Conservation (phyloP, 768 basidiomycete species). For the Leccinum barrowsii region DNA sequence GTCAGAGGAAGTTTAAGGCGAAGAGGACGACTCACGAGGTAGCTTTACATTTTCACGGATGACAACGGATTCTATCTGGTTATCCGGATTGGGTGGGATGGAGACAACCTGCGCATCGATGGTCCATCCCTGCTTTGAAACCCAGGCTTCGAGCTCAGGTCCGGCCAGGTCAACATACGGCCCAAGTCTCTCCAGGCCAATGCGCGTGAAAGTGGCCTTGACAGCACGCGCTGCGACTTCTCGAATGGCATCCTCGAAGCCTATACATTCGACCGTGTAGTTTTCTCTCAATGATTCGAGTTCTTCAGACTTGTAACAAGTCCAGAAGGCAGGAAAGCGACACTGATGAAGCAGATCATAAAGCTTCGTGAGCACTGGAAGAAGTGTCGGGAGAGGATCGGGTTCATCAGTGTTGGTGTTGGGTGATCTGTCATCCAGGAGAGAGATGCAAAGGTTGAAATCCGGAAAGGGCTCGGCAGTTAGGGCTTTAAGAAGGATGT, state of each 20-base stretch:
- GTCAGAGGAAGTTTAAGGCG: not conserved
- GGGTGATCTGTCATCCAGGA: conserved; percentile 73
- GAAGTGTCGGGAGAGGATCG: conserved; percentile 70
- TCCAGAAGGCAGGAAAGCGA: conserved; percentile 87
- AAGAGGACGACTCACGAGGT: conserved; percentile 54
- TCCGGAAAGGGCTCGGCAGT: conserved; percentile 85
- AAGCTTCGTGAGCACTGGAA: conserved; percentile 65
- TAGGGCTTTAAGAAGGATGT: conserved; percentile 91
- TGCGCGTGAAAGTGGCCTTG: conserved; percentile 73
- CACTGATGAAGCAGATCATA: conserved; percentile 75
- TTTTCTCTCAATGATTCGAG: conserved; percentile 76
- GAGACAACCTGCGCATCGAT: conserved; percentile 57
- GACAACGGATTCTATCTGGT: conserved; percentile 81
- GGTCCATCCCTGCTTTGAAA: conserved; percentile 66
- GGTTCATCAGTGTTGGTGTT: conserved; percentile 66
- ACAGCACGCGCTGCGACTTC: conserved; percentile 76
- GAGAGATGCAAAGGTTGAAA: conserved; percentile 90
- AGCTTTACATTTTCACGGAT: conserved; percentile 82
- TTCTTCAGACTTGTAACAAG: conserved; percentile 63
- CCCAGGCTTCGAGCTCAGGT: conserved; percentile 53
- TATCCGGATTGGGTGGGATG: conserved; percentile 81
- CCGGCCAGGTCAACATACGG: conserved; percentile 73
- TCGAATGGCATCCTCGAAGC: conserved; percentile 81
- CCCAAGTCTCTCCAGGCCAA: conserved; percentile 61
- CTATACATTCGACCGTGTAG: conserved; percentile 78